Conservation (phyloP, 2,329 filamentous ascomycete genomes). For the Fusarium marasasianum region DNA sequence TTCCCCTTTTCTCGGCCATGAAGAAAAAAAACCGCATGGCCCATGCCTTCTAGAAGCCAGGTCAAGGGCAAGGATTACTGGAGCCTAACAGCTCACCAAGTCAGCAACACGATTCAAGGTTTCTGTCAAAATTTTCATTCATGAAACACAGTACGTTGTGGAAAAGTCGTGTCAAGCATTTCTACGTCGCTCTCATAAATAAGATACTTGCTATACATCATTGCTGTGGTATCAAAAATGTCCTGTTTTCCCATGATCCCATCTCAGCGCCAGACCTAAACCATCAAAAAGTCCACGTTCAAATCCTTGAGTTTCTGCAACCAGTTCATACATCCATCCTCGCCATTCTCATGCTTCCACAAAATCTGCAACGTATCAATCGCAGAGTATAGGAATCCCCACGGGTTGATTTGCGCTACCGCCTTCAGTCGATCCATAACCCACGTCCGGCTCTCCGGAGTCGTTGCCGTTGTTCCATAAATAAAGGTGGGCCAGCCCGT, state of each 20-base stretch:
- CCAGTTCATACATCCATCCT: conserved; percentile 48
- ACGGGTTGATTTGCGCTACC: conserved; percentile 53
- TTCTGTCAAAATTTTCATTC: neutral
- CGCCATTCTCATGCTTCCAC: conserved; percentile 51
- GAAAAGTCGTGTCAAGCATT: neutral
- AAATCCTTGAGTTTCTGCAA: conserved; percentile 54
- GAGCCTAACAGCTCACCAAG: neutral
- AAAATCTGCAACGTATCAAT: conserved; percentile 55
- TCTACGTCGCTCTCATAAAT: conserved; percentile 2
- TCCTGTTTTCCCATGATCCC: conserved; percentile 28
- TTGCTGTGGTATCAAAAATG: conserved; percentile 33
- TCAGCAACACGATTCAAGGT: neutral
- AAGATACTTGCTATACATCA: neutral
- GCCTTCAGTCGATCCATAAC: conserved; percentile 56
- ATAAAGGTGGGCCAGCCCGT: conserved; percentile 67
- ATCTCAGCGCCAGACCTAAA: conserved; percentile 19
- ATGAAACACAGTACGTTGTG: neutral
- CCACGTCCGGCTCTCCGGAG: conserved; percentile 55
- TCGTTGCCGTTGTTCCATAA: conserved; percentile 60
- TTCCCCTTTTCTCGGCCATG: neutral
- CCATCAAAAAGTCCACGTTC: conserved; percentile 50
- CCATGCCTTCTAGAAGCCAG: conserved; percentile 13
- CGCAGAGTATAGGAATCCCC: conserved; percentile 59
- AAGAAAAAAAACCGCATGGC: conserved; percentile 26
- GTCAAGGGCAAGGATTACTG: conserved; percentile 4